A percentile compares a stretch with the other conserved stretches of the same genome.
phyloP scores from a whole-genome alignment of 306 rosid species.

The Acacia acuminata region DNA sequence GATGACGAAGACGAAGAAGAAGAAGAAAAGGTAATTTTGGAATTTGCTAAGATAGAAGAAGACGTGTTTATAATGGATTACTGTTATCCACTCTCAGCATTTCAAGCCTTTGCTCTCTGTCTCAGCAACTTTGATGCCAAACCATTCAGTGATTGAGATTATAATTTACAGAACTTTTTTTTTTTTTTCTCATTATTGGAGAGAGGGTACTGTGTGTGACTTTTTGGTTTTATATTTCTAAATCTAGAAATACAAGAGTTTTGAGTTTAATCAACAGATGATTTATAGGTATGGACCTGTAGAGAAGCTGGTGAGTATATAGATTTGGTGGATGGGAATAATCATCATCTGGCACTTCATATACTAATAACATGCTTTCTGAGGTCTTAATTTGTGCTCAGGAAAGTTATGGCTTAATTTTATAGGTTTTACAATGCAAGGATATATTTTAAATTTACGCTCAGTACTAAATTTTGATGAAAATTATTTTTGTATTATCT shows the following conservation, averaged over 20 bases:
- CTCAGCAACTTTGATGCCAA: slow-evolving; percentile 92
- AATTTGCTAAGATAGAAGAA: slow-evolving; percentile 87
- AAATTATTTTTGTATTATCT: not conserved
- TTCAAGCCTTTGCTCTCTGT: slow-evolving; percentile 88
- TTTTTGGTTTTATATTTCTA: not conserved
- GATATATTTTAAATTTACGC: not conserved
- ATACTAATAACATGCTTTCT: too few relatives aligned
- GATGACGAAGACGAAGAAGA: slow-evolving; percentile 29
- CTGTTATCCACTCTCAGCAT: slow-evolving; percentile 84
- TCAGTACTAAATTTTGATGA: too few relatives aligned
- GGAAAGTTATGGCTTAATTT: not conserved
- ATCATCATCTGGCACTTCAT: too few relatives aligned
- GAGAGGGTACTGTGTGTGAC: not conserved
- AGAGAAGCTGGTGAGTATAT: too few relatives aligned
- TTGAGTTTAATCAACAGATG: not conserved
- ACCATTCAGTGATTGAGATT: slow-evolving; percentile 74
- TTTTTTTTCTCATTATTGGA: not conserved
- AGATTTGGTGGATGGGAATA: too few relatives aligned
- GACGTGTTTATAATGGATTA: slow-evolving; percentile 95
- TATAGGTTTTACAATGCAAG: not conserved
- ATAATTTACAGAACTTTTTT: not conserved
- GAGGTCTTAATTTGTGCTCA: not conserved
- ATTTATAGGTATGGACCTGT: too few relatives aligned
- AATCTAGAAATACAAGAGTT: not conserved
- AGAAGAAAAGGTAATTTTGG: slow-evolving; percentile 78